phyloP scores from a whole-genome alignment of 73 alveolate genomes.

The Paramecium biaurelia region DNA sequence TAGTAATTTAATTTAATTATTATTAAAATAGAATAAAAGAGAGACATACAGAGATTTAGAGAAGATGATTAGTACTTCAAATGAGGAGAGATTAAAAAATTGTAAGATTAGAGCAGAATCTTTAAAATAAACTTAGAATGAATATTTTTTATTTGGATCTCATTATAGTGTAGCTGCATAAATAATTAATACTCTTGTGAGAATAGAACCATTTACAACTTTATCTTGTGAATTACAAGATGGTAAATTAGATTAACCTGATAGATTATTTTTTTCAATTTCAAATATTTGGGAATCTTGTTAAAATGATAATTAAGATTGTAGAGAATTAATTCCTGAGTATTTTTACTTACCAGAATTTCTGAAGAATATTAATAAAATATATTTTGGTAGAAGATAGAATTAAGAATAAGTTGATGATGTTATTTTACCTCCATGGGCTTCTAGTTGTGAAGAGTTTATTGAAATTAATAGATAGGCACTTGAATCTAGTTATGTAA shows the following conservation, averaged over 20 bases:
- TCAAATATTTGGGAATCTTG: constrained; percentile 72
- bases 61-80: constrained; percentile 80
- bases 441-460: constrained; percentile 63
- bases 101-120: neutral
- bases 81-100: constrained; percentile 74
- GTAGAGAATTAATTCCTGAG: constrained; percentile 96
- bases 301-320: constrained; percentile 73
- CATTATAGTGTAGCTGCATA: constrained; percentile 75
- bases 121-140: neutral
- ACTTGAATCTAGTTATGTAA: constrained; percentile 74
- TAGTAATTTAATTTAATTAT: neutral
- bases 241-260: constrained; percentile 82
- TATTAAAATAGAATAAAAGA: neutral
- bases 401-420: constrained; percentile 70
- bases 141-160: constrained; percentile 68
- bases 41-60: constrained; percentile 73
- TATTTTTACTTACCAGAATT: constrained; percentile 81
- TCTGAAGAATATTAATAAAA: constrained; percentile 67
- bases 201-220: constrained; percentile 83
- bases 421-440: constrained; percentile 81
- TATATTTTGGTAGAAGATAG: constrained; percentile 70
- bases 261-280: constrained; percentile 77
- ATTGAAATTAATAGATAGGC: constrained; percentile 71
- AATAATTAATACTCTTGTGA: constrained; percentile 75
- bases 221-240: constrained; percentile 76